Percentiles rank a stretch among this genome's conserved stretches.
Conservation (phyloP, 2,329 filamentous ascomycete species). For the Myriosclerotinia duriaeana region DNA sequence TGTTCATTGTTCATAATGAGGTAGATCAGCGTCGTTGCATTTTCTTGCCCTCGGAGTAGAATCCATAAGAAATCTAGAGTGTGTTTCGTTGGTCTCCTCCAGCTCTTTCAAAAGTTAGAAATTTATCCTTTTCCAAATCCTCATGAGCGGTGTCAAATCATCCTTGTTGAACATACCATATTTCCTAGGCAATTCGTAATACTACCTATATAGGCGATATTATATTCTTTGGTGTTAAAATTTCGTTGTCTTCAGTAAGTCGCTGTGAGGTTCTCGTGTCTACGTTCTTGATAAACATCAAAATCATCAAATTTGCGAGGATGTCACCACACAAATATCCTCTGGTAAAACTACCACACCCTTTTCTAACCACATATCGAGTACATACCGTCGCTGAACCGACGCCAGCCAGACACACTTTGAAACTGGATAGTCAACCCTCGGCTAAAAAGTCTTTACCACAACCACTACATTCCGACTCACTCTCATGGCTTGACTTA, state of each 20-base stretch:
- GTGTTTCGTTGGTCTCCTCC: neutral
- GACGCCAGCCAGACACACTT: conserved; percentile 25
- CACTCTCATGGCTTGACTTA: conserved; percentile 38
- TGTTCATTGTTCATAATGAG: neutral
- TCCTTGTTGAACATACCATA: conserved; percentile 2
- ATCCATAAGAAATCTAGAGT: neutral
- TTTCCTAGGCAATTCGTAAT: neutral
- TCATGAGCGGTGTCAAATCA: conserved; percentile 3
- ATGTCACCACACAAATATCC: conserved; percentile 27
- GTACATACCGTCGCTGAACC: conserved; percentile 26
- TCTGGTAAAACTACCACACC: conserved; percentile 31
- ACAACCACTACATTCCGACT: conserved; percentile 38
- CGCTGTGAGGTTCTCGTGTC: neutral
- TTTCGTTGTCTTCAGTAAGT: neutral
- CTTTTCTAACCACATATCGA: conserved; percentile 31
- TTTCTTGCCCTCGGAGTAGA: neutral
- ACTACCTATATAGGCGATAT: neutral
- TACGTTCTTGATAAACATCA: neutral
- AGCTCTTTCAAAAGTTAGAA: neutral
- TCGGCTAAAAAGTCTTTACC: conserved; percentile 24
- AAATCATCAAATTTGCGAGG: neutral
- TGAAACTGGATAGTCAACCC: conserved; percentile 26
- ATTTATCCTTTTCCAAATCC: neutral
- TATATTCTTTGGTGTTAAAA: neutral
- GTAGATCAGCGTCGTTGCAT: neutral